A percentile compares a stretch with the other conserved stretches of the same genome.
phyloP scores from a whole-genome alignment of 345 rosid genomes.

The Excoecaria cochinchinensis region DNA sequence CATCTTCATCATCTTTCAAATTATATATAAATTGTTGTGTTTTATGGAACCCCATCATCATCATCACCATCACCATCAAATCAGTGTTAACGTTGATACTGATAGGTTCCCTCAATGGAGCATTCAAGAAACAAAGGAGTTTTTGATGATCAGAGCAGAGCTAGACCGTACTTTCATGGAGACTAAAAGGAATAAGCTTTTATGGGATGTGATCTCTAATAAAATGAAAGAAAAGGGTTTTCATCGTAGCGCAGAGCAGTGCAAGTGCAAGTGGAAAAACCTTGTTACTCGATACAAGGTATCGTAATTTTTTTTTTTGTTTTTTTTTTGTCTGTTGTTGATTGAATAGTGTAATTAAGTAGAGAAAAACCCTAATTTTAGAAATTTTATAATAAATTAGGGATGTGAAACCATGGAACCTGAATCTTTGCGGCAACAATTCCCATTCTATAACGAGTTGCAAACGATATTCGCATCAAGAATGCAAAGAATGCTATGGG shows the following conservation, averaged over 20 bases:
- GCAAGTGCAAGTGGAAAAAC: slow-evolving; percentile 99
- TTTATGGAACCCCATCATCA: slow-evolving; percentile 62
- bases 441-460: slow-evolving; percentile 77
- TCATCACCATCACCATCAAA: slow-evolving; percentile 36
- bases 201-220: slow-evolving; percentile 80
- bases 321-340: background rate
- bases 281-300: slow-evolving; percentile 97
- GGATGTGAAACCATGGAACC: slow-evolving; percentile 85
- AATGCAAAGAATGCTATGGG: slow-evolving; percentile 76
- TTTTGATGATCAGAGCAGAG: slow-evolving; percentile 73
- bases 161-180: slow-evolving; percentile 90
- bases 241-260: slow-evolving; percentile 93
- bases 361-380: slow-evolving; percentile 23
- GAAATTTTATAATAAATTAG: slow-evolving; percentile 28
- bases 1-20: background rate
- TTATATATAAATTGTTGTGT: background rate
- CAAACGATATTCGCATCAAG: slow-evolving; percentile 60
- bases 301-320: background rate
- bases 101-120: slow-evolving; percentile 99
- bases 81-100: slow-evolving; percentile 41
- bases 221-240: slow-evolving; percentile 79
- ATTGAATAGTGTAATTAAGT: background rate
- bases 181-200: slow-evolving; percentile 85
- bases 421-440: slow-evolving; percentile 72
- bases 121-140: slow-evolving; percentile 80